Percentiles rank a stretch among this genome's conserved stretches.
These are phyloP conservation scores for Osmozyma mogii DNA, from an alignment of 805 yeast genomes.

Conservation along the genomic window DNA sequence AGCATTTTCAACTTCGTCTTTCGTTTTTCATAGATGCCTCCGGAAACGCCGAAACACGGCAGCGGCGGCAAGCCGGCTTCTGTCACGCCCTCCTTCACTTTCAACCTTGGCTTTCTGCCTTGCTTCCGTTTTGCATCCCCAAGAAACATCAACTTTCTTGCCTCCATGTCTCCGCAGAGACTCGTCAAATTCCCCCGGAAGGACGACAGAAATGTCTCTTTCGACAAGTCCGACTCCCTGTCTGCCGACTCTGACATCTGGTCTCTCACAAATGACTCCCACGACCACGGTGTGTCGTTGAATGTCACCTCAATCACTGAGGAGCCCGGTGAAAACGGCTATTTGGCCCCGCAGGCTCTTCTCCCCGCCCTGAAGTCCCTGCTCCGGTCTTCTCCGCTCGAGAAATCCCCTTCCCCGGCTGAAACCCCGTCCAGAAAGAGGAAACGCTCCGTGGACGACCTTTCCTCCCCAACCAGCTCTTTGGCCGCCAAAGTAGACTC, in stretches of 20 bases:
- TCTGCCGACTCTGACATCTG: constrained; percentile 22
- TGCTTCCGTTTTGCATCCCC: constrained; percentile 35
- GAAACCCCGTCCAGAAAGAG: constrained; percentile 4
- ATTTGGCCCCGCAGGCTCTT: too few species aligned
- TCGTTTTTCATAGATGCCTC: too few species aligned
- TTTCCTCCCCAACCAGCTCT: constrained; percentile 29
- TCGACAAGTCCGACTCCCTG: constrained; percentile 11
- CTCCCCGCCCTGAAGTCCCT: too few species aligned
- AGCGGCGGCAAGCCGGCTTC: not conserved
- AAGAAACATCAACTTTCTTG: constrained; percentile 15
- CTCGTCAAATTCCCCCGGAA: constrained; percentile 17
- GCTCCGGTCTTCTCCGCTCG: too few species aligned
- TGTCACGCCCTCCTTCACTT: constrained; percentile 27
- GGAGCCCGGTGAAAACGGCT: constrained; percentile 10
- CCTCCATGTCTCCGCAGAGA: constrained; percentile 27
- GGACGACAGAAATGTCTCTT: constrained; percentile 10
- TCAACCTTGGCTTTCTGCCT: constrained; percentile 36
- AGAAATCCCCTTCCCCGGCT: too few species aligned
- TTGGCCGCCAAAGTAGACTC: constrained; percentile 29
- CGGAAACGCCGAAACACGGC: not conserved
- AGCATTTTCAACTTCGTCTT: too few species aligned
- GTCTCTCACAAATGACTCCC: constrained; percentile 20
- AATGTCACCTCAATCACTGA: constrained; percentile 21
- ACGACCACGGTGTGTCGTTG: constrained; percentile 7
- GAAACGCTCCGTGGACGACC: constrained; percentile 9